A percentile compares a stretch with the other conserved stretches of the same genome.
Conservation (phyloP, 371 early-diverging fungal genomes). For the Blakeslea trispora region DNA sequence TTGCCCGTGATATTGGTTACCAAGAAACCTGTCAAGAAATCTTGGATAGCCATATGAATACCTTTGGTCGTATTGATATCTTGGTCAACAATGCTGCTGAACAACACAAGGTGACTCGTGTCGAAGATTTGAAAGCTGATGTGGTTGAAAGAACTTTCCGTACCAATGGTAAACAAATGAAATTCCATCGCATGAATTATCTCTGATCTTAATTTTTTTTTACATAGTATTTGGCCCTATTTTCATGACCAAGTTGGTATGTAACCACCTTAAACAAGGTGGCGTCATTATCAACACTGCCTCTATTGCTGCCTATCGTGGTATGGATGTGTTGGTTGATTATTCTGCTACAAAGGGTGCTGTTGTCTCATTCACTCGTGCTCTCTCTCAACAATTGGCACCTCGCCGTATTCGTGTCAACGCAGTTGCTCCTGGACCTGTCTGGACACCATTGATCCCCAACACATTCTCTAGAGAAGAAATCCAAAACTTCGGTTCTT, state of each 20-base stretch:
- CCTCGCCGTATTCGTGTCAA: conserved; percentile 64
- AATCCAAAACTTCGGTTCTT: conserved; percentile 66
- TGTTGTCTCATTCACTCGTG: conserved; percentile 63
- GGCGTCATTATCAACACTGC: conserved; percentile 59
- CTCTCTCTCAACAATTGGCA: conserved; percentile 62
- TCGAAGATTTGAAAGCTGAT: conserved; percentile 40
- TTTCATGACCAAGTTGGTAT: conserved; percentile 55
- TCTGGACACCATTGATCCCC: conserved; percentile 69
- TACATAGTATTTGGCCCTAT: conserved; percentile 56
- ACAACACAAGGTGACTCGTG: conserved; percentile 46
- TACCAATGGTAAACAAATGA: conserved; percentile 44
- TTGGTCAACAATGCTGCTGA: conserved; percentile 69
- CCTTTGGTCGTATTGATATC: conserved; percentile 59
- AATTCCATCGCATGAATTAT: neutral
- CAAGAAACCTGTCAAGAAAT: conserved; percentile 50
- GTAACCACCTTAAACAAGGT: conserved; percentile 52
- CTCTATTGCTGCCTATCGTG: conserved; percentile 63
- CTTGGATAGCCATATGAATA: conserved; percentile 38
- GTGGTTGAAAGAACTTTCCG: conserved; percentile 53
- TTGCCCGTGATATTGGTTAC: conserved; percentile 52
- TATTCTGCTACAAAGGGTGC: conserved; percentile 61
- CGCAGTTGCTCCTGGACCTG: conserved; percentile 68
- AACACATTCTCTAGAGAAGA: conserved; percentile 65
- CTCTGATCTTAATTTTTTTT: neutral
- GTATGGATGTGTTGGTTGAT: conserved; percentile 57